phyloP scores from a whole-genome alignment of 768 basidiomycete genomes.

The Suillus cothurnatus region DNA sequence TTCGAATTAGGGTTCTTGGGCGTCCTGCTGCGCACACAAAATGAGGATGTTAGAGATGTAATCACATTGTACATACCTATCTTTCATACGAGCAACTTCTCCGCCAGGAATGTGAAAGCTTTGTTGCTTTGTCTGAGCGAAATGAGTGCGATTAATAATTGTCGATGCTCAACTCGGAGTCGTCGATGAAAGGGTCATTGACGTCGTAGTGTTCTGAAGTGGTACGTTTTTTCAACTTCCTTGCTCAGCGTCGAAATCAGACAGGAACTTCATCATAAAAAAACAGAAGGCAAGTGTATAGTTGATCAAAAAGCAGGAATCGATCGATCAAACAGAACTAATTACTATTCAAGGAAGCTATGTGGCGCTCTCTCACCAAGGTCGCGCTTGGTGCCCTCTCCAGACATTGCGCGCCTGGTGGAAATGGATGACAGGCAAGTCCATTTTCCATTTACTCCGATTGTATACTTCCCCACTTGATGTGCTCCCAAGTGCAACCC shows the following conservation, averaged over 20 bases:
- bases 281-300: too few species aligned
- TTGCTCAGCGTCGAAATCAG: slow-evolving; percentile 13
- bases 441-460: neutral
- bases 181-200: slow-evolving; percentile 95
- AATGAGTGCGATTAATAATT: slow-evolving; percentile 83
- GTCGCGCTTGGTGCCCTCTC: too few species aligned
- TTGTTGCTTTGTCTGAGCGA: slow-evolving; percentile 89
- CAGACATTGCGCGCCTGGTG: too few species aligned
- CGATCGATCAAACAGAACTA: too few species aligned
- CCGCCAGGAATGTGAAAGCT: slow-evolving; percentile 93
- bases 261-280: too few species aligned
- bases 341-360: too few species aligned
- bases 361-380: too few species aligned
- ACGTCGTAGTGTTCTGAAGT: slow-evolving; percentile 86
- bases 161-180: slow-evolving; percentile 91
- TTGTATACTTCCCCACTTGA: neutral
- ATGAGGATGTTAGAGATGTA: slow-evolving; percentile 15
- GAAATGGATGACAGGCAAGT: neutral
- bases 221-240: slow-evolving; percentile 51
- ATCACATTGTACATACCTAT: slow-evolving; percentile 46
- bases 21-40: slow-evolving; percentile 37
- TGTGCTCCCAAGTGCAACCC: neutral
- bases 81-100: slow-evolving; percentile 83
- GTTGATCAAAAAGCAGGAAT: too few species aligned
- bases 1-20: slow-evolving; percentile 76